phyloP scores from a whole-genome alignment of 129 eudicot species.

The Dittrichia graveolens region DNA sequence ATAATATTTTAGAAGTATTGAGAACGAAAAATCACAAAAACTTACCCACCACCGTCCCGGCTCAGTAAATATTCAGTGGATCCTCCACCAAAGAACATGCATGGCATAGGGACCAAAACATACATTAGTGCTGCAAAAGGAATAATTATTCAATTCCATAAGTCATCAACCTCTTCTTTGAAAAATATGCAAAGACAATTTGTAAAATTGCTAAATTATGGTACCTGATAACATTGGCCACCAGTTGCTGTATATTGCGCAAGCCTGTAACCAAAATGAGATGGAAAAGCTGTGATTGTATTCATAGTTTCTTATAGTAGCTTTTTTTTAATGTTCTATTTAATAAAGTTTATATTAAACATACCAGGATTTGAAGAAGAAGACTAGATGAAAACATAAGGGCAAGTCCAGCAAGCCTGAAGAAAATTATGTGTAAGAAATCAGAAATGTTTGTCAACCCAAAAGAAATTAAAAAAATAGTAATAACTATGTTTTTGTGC shows the following conservation, averaged over 20 bases:
- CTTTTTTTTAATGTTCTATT: conserved; percentile 4
- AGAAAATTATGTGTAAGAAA: background rate
- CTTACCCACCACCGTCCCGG: conserved; percentile 98
- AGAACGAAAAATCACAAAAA: conserved; percentile 18
- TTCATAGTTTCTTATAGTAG: background rate
- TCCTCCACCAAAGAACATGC: conserved; percentile 98
- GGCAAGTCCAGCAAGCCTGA: conserved; percentile 97
- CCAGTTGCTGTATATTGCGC: conserved; percentile 86
- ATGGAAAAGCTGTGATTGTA: conserved; percentile 9
- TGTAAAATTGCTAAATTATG: conserved; percentile 1
- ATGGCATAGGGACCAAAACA: conserved; percentile 96
- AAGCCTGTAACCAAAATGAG: conserved; percentile 66
- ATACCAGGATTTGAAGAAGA: conserved; percentile 82
- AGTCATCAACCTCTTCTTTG: conserved; percentile 2
- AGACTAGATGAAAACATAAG: conserved; percentile 94
- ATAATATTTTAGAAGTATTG: background rate
- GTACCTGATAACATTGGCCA: conserved; percentile 99
- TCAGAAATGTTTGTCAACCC: conserved; percentile 17
- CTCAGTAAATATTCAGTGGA: conserved; percentile 88
- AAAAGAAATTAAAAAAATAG: background rate
- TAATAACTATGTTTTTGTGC: background rate
- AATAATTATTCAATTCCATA: conserved; percentile 9
- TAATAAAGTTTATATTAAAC: conserved; percentile 2
- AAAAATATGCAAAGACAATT: conserved; percentile 11
- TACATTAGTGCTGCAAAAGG: conserved; percentile 87